phyloP scores from a whole-genome alignment of 2,329 filamentous ascomycete genomes.

The Colletotrichum lini region DNA sequence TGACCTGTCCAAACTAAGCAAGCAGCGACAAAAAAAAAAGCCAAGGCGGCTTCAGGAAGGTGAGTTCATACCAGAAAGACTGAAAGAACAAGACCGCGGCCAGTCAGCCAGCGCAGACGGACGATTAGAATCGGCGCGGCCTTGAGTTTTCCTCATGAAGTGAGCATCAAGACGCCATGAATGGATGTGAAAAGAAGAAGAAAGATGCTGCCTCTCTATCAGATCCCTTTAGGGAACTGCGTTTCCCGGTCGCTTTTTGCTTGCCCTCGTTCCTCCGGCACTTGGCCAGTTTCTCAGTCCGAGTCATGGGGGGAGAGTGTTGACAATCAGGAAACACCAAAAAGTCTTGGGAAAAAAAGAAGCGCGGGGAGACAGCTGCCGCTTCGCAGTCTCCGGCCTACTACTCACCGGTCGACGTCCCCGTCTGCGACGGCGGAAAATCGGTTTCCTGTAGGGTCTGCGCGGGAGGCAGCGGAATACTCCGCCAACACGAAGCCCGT shows the following conservation, averaged over 20 bases:
- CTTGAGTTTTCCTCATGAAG: no score
- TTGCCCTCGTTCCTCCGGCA: not conserved
- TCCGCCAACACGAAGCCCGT: conserved; percentile 3
- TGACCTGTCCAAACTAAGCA: no score
- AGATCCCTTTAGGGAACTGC: not conserved
- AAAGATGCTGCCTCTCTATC: no score
- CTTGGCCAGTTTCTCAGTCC: not conserved
- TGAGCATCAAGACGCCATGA: no score
- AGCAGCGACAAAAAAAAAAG: not conserved
- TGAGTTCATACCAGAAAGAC: no score
- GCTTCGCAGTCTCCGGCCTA: not conserved
- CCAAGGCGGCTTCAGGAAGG: not conserved
- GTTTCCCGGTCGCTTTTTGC: not conserved
- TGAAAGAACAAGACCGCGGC: no score
- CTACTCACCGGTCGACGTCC: not conserved
- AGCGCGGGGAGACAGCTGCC: not conserved
- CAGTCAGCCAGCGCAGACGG: no score
- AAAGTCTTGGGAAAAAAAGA: no score
- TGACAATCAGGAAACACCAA: conserved; percentile 13
- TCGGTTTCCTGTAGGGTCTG: not conserved
- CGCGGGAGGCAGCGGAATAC: not conserved
- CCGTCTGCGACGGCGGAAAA: not conserved
- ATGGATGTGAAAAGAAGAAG: no score
- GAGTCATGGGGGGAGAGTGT: not conserved
- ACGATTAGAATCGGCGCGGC: no score